Percentiles rank a stretch among this genome's conserved stretches.
phyloP scores from a whole-genome alignment of 106 monocot genomes.

The Dendrobium huoshanense region DNA sequence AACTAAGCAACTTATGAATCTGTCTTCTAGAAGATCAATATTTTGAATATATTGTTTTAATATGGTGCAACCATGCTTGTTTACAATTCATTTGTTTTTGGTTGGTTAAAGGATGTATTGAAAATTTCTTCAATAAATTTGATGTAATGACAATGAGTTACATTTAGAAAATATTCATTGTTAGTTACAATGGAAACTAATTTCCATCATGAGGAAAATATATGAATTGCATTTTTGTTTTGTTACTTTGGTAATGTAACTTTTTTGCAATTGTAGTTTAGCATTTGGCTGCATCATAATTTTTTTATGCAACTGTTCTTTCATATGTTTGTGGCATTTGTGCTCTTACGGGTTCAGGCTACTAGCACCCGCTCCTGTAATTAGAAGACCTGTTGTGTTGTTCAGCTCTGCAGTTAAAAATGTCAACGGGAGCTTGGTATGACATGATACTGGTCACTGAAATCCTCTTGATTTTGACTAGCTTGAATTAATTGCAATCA shows the following conservation, averaged over 20 bases:
- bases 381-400: neutral
- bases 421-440: neutral
- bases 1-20: neutral
- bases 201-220: neutral
- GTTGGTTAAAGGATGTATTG: neutral
- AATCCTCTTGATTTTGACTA: neutral
- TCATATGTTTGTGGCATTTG: neutral
- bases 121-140: neutral
- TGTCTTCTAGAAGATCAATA: neutral
- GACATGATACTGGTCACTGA: neutral
- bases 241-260: neutral
- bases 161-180: neutral
- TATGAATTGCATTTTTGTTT: neutral
- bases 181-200: neutral
- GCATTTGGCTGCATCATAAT: neutral
- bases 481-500: neutral
- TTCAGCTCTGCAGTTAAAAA: neutral
- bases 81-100: neutral
- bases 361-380: neutral
- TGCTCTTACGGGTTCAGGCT: neutral
- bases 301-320: neutral
- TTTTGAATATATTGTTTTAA: neutral
- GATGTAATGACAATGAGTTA: neutral
- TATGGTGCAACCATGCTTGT: neutral
- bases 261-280: neutral